Base-by-base conservation (phyloP, 2,329 filamentous ascomycete genomes). In the Aspergillus sp. region DNA sequence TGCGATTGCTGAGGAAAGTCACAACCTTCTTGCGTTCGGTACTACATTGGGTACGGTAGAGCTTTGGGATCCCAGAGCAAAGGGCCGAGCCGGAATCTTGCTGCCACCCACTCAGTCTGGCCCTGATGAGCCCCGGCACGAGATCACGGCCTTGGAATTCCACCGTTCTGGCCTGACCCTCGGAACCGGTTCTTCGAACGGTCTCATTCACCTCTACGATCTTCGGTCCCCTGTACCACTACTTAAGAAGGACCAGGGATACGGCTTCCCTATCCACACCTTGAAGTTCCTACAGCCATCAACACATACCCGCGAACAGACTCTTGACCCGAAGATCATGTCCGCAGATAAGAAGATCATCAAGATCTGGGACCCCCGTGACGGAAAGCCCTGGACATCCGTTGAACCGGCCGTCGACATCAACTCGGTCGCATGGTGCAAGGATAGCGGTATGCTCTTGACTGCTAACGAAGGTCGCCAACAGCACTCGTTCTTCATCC, bases 401-500 rank as follows among this genome's bases (percentile, higher is more conserved):
- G 91, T 98, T 48, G 95, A 99, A 72, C 95, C 95, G 2, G 86
- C 92, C 7, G 95, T 98, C 6, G 95, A 99, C 73, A 87, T 99
- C 69, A 97, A 98, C 76, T 89, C 91, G 63, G 92, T 99, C 6
- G 92, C 91, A 54, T 97, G 93, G 89, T 92, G 91, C 73, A 92
- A 90, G 65, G 88, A 96, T 69, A 93, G 89, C 28, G 95, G 95
- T 58, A 99, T 99, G 92, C 83, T 99, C 17, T 82, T 99, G 57
- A 98, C 94, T 4, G 95, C 96, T 41, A 99, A 99, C 72, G 95
- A 99, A 80, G 96, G 95, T 60, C 89, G 92, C 69, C 92, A 97
- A 67, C 93, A 97, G 73, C 93, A 98, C 76, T 88, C 92, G 0
- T 98, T 97, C 80, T 95, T 97, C 75, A 91, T 98, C 55, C 94